Evolutionary conservation across 176 grass and related monocot species (phyloP), one percentile per base, ranked within the genome.

Genomic region (Ananas comosus): DNA sequence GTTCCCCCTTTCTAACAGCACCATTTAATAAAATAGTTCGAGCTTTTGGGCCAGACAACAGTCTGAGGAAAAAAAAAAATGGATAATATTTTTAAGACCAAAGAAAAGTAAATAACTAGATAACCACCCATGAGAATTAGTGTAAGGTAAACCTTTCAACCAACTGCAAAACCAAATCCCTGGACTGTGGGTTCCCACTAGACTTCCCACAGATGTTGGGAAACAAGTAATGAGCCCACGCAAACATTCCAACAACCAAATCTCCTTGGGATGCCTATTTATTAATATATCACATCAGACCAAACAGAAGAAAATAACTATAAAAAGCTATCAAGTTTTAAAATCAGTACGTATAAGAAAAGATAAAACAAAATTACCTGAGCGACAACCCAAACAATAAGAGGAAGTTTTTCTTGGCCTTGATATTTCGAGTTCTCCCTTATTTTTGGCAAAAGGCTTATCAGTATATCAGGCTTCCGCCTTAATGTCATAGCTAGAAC

Each of bases 121-220:
- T 10, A 61, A 61, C 21, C n/a, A 61, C 17, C 21, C 4, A 49
- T 53, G 66, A 28, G 70, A 12, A 1, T 64, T 76, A 79, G 58
- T 6, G 2, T 42, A 24, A 59, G 28, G 12, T 33, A 58, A 77
- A 99, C 95, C 87, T 99, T 84, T 99, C 87, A 8, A 91, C 77
- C 84, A 94, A 80, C 51, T 99, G 95, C 75, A 99, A 78, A 77
- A 91, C 85, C 50, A 99, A 81, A 76, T 99, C 90, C 64, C 95
- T 93, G 24, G 85, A 83, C 9, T 79, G 90, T 63, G 90, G 90
- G 75, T 99, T 99, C 69, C 66, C 90, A 72, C 74, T 72, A 71
- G 85, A 51, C 77, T 99, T 99, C 51, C 70, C 85, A 80, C 87
- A 99, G 59, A 93, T 48, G 16, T 77, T 78, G 63, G 90, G 90